Percentiles rank a stretch among this genome's conserved stretches.
phyloP scores from a whole-genome alignment of 495 filamentous ascomycete genomes.

The Neurospora discreta region DNA sequence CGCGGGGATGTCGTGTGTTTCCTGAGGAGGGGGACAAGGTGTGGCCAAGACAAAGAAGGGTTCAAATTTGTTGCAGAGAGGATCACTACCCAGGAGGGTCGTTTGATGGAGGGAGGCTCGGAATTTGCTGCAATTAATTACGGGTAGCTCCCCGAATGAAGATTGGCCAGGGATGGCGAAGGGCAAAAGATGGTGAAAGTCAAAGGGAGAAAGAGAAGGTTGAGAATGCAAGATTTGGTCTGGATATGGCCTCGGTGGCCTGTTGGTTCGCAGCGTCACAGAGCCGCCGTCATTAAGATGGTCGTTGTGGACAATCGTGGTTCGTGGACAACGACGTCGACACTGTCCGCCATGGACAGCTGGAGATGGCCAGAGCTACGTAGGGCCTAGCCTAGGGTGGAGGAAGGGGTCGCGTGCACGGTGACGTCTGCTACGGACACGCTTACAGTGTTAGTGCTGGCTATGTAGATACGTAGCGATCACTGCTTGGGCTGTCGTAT shows the following conservation, averaged over 20 bases:
- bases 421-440: not conserved
- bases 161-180: not conserved
- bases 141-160: not conserved
- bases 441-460: not conserved
- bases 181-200: not conserved
- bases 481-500: not conserved
- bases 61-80: not conserved
- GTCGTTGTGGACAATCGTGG: not conserved
- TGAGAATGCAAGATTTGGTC: not conserved
- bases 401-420: not conserved
- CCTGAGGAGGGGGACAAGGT: not conserved
- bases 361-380: not conserved
- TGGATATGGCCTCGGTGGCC: not conserved
- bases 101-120: not conserved
- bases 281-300: not conserved
- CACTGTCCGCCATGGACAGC: not conserved
- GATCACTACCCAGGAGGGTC: not conserved
- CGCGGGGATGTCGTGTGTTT: not conserved
- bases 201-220: not conserved
- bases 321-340: not conserved
- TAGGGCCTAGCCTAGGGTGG: not conserved
- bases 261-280: not conserved
- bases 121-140: not conserved
- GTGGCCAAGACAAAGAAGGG: not conserved
- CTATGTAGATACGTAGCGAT: not conserved